Conservation (phyloP, 2,329 filamentous ascomycete species). For the Aspergillus tubingensis region DNA sequence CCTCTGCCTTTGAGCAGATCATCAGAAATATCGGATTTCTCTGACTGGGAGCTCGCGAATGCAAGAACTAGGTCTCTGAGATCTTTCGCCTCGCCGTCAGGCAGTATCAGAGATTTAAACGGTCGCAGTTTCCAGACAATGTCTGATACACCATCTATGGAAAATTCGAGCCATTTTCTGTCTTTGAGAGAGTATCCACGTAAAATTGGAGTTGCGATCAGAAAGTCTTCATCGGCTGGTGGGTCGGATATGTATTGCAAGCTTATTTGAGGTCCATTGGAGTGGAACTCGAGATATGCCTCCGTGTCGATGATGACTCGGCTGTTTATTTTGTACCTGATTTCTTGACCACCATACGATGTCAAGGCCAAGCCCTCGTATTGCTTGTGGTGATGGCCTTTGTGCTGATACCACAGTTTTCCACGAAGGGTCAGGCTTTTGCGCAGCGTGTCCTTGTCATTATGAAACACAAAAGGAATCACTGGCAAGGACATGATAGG, state of each 20-base stretch:
- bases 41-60: background rate
- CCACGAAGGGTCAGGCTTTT: constrained; percentile 49
- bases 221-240: background rate
- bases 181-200: constrained; percentile 2
- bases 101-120: background rate
- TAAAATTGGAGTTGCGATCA: background rate
- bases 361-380: constrained; percentile 50
- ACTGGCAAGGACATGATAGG: background rate
- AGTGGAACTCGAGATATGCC: background rate
- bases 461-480: constrained; percentile 28
- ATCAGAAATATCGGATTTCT: background rate
- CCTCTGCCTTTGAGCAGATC: background rate
- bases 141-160: constrained; percentile 5
- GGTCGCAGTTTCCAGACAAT: constrained; percentile 9
- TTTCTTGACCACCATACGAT: constrained; percentile 17
- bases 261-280: rapidly evolving
- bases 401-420: constrained; percentile 48
- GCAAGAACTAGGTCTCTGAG: background rate
- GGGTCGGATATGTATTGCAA: background rate
- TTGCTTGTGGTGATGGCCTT: constrained; percentile 52
- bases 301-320: constrained; percentile 1
- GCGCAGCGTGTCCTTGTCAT: constrained; percentile 41
- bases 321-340: constrained; percentile 19
- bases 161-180: constrained; percentile 11
- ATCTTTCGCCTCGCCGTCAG: background rate